Conservation (phyloP, 1,284 basidiomycete genomes). For the Ustilago loliicola region DNA sequence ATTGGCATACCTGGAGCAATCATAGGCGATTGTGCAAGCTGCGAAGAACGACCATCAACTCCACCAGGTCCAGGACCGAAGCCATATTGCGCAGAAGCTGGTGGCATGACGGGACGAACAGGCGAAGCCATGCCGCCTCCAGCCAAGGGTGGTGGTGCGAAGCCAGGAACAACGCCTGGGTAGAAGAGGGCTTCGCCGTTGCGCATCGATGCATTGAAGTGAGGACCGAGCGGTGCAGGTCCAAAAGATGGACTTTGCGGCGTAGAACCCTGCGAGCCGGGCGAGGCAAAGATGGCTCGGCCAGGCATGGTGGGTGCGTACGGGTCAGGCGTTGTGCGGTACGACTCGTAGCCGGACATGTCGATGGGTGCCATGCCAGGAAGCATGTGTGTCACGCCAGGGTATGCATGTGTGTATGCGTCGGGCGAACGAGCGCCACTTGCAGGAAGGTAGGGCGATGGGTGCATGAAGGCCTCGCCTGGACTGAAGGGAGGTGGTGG, state of each 20-base stretch:
- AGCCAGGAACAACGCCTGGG: constrained; percentile 31
- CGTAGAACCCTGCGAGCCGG: constrained; percentile 47
- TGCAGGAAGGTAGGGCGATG: constrained; percentile 34
- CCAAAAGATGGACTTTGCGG: constrained; percentile 53
- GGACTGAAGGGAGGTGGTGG: constrained; percentile 40
- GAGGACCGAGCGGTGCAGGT: constrained; percentile 28
- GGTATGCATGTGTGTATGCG: constrained; percentile 31
- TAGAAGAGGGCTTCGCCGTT: constrained; percentile 48
- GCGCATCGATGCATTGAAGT: constrained; percentile 35
- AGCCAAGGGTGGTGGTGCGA: constrained; percentile 26
- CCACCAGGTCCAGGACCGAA: constrained; percentile 16
- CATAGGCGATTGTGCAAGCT: constrained; percentile 45
- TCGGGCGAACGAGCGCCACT: constrained; percentile 49
- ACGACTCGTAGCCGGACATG: constrained; percentile 57
- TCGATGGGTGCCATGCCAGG: constrained; percentile 48
- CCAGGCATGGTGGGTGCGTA: constrained; percentile 56
- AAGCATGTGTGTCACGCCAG: constrained; percentile 32
- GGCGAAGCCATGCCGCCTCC: constrained; percentile 34
- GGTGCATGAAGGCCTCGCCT: constrained; percentile 41
- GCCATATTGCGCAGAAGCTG: constrained; percentile 34
- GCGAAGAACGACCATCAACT: constrained; percentile 29
- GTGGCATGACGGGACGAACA: constrained; percentile 29
- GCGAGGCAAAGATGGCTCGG: constrained; percentile 49
- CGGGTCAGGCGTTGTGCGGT: constrained; percentile 58
- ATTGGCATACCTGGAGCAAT: constrained; percentile 43